Evolutionary conservation across 1,284 basidiomycete species (phyloP).

Genomic region (Sphaerobolus stellatus): DNA sequence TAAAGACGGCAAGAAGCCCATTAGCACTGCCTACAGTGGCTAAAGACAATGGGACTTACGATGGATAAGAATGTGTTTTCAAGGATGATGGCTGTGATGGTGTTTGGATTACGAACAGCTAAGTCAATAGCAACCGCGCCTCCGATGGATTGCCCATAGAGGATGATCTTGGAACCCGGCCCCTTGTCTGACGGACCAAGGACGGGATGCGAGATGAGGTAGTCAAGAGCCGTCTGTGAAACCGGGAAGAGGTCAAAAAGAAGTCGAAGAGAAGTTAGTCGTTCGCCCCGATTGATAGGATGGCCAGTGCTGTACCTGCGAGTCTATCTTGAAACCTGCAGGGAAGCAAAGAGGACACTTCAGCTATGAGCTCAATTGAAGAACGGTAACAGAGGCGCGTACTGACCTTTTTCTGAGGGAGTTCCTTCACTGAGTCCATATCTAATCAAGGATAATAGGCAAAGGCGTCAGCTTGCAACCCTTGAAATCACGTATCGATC

Average conservation of each 20-base stretch:
- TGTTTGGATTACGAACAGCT: constrained; percentile 73
- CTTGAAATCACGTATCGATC: constrained; percentile 21
- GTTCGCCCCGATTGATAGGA: too few relatives aligned
- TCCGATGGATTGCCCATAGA: constrained; percentile 95
- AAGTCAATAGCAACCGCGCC: constrained; percentile 94
- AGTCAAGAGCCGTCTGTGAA: constrained; percentile 67
- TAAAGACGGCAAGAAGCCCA: background rate
- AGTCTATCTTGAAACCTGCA: constrained; percentile 75
- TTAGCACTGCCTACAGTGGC: background rate
- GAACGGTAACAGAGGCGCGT: too few relatives aligned
- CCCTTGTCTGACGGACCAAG: constrained; percentile 35
- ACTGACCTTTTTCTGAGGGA: constrained; percentile 77
- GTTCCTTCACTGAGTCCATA: constrained; percentile 83
- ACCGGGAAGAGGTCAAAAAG: constrained; percentile 1
- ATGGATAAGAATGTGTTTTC: constrained; percentile 93
- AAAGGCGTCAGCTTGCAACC: background rate
- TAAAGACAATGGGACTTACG: constrained; percentile 18
- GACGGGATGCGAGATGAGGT: constrained; percentile 65
- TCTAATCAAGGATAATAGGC: constrained; percentile 33
- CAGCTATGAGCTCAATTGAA: too few relatives aligned
- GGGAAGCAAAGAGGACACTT: background rate
- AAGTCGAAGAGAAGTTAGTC: background rate
- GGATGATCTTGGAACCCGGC: constrained; percentile 35
- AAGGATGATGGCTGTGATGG: constrained; percentile 76
- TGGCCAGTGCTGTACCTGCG: too few relatives aligned